A percentile compares a stretch with the other conserved stretches of the same genome.
Conservation (phyloP, 2,329 filamentous ascomycete species). For the Ophiostoma sp. region DNA sequence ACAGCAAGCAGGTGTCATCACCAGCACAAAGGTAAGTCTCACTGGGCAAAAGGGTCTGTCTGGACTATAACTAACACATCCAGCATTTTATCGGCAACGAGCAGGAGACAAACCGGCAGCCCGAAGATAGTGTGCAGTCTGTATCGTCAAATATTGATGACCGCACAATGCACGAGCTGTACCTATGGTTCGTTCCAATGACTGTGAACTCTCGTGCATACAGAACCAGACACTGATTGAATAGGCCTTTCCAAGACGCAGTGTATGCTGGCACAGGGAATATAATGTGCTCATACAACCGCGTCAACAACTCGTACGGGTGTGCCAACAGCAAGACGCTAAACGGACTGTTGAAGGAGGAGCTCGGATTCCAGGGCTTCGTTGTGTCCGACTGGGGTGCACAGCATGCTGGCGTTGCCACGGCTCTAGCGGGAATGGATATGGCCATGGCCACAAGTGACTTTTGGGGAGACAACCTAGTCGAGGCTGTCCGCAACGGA, state of each 20-base stretch:
- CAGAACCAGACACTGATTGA: constrained; percentile 29
- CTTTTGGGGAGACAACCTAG: constrained; percentile 50
- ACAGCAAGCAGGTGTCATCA: constrained; percentile 61
- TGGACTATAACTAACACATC: too few species aligned
- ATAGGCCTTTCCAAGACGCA: constrained; percentile 46
- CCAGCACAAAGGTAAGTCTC: constrained; percentile 43
- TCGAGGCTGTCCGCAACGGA: constrained; percentile 55
- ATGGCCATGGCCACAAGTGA: constrained; percentile 58
- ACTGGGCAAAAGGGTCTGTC: too few species aligned
- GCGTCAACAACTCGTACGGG: constrained; percentile 62
- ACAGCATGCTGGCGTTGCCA: constrained; percentile 58
- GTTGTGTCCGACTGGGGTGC: constrained; percentile 63
- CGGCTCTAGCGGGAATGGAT: constrained; percentile 61
- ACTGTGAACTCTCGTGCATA: constrained; percentile 24
- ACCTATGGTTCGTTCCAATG: constrained; percentile 37
- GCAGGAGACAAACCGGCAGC: constrained; percentile 49
- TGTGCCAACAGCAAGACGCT: constrained; percentile 62
- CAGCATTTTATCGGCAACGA: constrained; percentile 57
- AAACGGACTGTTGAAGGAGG: constrained; percentile 59
- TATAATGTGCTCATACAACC: constrained; percentile 60
- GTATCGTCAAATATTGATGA: constrained; percentile 42
- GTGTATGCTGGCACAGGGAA: constrained; percentile 53
- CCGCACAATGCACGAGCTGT: constrained; percentile 43
- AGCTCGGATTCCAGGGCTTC: constrained; percentile 57
- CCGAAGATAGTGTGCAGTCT: constrained; percentile 39